Conservation (phyloP, 495 filamentous ascomycete species). For the Baudoinia panamericana region DNA sequence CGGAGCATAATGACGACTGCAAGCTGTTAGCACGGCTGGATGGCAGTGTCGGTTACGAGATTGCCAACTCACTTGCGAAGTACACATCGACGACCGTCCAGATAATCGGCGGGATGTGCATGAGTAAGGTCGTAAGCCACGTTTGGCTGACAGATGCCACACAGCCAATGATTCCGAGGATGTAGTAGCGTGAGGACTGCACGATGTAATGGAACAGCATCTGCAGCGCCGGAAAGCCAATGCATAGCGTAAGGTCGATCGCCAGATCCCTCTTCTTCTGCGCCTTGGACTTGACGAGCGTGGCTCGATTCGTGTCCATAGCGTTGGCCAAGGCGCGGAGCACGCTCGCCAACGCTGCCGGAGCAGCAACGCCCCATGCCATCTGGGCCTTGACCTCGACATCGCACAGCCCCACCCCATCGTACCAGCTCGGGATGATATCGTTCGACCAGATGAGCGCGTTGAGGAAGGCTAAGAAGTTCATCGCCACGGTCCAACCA, state of each 20-base stretch:
- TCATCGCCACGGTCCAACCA: constrained; percentile 48
- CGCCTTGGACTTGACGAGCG: constrained; percentile 38
- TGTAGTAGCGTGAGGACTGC: constrained; percentile 55
- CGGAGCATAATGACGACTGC: constrained; percentile 51
- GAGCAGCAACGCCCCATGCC: constrained; percentile 47
- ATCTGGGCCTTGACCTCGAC: constrained; percentile 59
- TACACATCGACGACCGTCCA: constrained; percentile 49
- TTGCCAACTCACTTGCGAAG: constrained; percentile 54
- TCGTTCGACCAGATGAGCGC: constrained; percentile 70
- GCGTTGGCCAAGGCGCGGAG: constrained; percentile 59
- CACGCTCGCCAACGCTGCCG: constrained; percentile 51
- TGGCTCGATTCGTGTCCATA: constrained; percentile 50
- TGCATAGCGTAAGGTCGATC: constrained; percentile 56
- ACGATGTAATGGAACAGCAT: constrained; percentile 57
- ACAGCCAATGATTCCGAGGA: constrained; percentile 66
- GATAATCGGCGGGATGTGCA: constrained; percentile 52
- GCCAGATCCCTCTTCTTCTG: constrained; percentile 41
- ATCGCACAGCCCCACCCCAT: constrained; percentile 70
- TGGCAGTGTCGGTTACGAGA: neutral
- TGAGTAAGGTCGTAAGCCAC: constrained; percentile 57
- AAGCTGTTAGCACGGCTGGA: constrained; percentile 11
- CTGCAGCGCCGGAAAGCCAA: constrained; percentile 50
- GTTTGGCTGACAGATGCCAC: constrained; percentile 47
- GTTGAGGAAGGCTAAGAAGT: constrained; percentile 60
- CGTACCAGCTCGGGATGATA: constrained; percentile 53